These are phyloP conservation scores for Asparagopsis taxiformis DNA, from an alignment of 31 red algal genomes.

Conservation along the genomic window DNA sequence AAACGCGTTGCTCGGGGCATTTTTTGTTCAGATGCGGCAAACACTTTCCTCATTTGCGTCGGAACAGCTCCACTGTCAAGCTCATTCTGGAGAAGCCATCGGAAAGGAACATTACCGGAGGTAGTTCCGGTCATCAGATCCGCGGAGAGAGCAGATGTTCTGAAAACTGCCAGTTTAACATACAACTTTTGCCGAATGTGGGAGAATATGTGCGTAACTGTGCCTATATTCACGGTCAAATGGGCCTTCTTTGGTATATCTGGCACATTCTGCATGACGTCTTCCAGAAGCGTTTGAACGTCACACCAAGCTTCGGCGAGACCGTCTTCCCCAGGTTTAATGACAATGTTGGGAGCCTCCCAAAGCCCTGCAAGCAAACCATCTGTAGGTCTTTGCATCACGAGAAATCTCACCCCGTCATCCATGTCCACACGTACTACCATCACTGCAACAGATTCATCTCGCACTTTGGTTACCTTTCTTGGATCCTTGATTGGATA, in stretches of 20 bases:
- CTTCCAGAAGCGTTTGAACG: slow-evolving; percentile 4
- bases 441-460: slow-evolving; percentile 56
- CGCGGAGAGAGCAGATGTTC: not conserved
- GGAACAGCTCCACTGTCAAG: slow-evolving; percentile 63
- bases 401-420: slow-evolving; percentile 29
- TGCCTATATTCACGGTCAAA: slow-evolving; percentile 19
- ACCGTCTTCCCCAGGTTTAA: slow-evolving; percentile 10
- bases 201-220: slow-evolving; percentile 86
- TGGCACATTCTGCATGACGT: not conserved
- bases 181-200: slow-evolving; percentile 86
- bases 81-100: slow-evolving; percentile 61
- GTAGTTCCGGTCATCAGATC: not conserved
- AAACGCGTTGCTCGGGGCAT: not conserved
- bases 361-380: slow-evolving; percentile 85
- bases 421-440: slow-evolving; percentile 19
- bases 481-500: slow-evolving; percentile 54
- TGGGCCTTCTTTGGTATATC: not conserved
- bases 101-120: slow-evolving; percentile 4
- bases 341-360: slow-evolving; percentile 77
- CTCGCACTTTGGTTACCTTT: slow-evolving; percentile 35
- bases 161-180: slow-evolving; percentile 36
- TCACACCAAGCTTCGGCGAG: not conserved
- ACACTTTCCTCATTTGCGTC: slow-evolving; percentile 91
- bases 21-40: slow-evolving; percentile 41
- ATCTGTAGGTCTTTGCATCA: slow-evolving; percentile 42